Evolutionary conservation across 192 early-diverging fungal species (phyloP), one percentile per base, ranked within the genome.

Genomic region (Cladochytrium replicatum): DNA sequence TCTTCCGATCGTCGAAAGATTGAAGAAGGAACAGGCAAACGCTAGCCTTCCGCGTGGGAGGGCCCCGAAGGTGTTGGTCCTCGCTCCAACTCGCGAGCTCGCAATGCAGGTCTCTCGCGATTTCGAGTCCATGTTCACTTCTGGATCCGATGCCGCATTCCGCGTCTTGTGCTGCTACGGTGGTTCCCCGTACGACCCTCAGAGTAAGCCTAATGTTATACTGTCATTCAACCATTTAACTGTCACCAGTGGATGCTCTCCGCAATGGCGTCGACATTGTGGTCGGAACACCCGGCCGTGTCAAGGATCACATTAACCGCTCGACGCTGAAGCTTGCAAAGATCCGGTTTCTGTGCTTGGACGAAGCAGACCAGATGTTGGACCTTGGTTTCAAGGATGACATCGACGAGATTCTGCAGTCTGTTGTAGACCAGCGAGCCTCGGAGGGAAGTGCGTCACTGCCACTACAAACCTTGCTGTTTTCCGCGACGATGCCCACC

Each of bases 281-380:
- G 27, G 86, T 99, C 30, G 93, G 86, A 29, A 99, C 96, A 1
- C 96, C 96, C 0, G 96, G 96, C 8, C 88, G 96, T 32, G 50
- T 99, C 15, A 80, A 83, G 23, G 78, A 80, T 43, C 91, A 78
- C 47, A 68, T 97, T 60, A 81, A 89, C 54, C 76, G 81, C 39
- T 84, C 85, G 38, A 85, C 80, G 55, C 57, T 91, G 55, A 78
- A 79, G 32, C 68, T 91, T 37, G 60, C 72, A 23, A 58, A 72
- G 22, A 55, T 91, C 31, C 49, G 54, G 13, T 72, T 75, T 48
- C 41, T 75, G 26, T 61, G 59, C 39, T 17, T 75, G 37, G 86
- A 89, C 57, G 87, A 89, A 58, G 84, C 84, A 13, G 87, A 89
- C 68, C 80, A 86, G 51, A 87, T 89, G 87, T 58, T 83, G 52